Evolutionary conservation across 2,329 filamentous ascomycete genomes (phyloP).

Genomic region (Colletotrichum sp.): DNA sequence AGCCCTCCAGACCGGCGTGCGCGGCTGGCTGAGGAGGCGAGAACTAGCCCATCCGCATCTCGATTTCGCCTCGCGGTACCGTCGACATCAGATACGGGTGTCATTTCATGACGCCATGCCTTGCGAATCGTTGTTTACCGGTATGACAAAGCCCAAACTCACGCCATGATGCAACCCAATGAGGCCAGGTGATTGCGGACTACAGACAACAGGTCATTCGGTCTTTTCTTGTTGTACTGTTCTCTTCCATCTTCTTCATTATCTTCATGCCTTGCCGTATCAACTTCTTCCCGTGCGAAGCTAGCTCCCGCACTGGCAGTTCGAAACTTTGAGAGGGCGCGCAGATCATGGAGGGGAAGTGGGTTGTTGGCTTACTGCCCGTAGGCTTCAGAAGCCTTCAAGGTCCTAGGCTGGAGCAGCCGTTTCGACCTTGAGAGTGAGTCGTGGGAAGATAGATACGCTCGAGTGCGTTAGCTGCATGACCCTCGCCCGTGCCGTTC

Average conservation of each 20-base stretch:
- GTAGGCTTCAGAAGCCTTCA: neutral
- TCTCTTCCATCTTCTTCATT: neutral
- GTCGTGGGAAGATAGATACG: neutral
- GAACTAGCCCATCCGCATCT: neutral
- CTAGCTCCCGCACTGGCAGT: constrained; percentile 8
- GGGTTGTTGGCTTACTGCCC: neutral
- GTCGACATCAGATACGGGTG: neutral
- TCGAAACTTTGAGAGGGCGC: constrained; percentile 5
- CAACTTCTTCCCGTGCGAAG: neutral
- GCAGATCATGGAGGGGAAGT: neutral
- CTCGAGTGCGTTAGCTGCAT: constrained; percentile 14
- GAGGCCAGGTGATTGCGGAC: neutral
- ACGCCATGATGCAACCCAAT: constrained; percentile 1
- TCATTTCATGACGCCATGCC: constrained; percentile 1
- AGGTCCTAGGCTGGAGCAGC: neutral
- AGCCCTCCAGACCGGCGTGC: neutral
- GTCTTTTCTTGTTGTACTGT: neutral
- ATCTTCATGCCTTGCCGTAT: neutral
- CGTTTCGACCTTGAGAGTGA: neutral
- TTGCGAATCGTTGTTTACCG: neutral
- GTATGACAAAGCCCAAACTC: neutral
- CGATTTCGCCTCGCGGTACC: neutral
- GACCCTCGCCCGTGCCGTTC: constrained; percentile 17
- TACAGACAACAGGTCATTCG: neutral
- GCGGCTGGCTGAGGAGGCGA: neutral